Base-by-base conservation (phyloP, 2,329 filamentous ascomycete species). In the Ceratocystis huliohia region DNA sequence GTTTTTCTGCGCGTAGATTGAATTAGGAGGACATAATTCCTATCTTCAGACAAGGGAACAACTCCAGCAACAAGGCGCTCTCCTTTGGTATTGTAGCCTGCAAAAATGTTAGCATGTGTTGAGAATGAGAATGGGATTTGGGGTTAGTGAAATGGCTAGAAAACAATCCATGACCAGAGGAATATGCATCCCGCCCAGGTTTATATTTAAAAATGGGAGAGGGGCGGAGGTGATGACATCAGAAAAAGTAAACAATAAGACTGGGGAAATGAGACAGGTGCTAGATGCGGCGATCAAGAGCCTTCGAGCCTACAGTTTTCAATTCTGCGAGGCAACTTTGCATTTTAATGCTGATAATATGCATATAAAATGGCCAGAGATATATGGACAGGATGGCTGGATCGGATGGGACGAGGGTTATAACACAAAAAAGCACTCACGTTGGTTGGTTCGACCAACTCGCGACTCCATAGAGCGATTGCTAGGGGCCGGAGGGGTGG, bases 61-160 rank as follows among this genome's bases (percentile, higher is more conserved):
- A 97, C 87, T 71, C 94, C 94, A 69, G 94, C 93, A 72, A 99
- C 94, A 69, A 97, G 86, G 71, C 94, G 88, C 78, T 97, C 93
- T 78, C 93, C 93, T 75, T 91, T 88, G 68, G 88, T 79, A 73
- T 90, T 92, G 78, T 97, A 99, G 74, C 92, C 94, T 97, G 77
- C 66, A 72, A 72, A 67, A 71, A 44, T 30, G 53, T 65, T 61
- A 65, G 64, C 28, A 46, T 61, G 15, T 46, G 28, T 45, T 63
- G 22, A 20, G 2, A 45, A 28, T 63, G 22, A 20, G 5, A 45
- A 28, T 22, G 20, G 25, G 17, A 25, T 10, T 33, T 45, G 30
- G n/a, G 63, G 41, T 56, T 10, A 20, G 17, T n/a, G 48, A 45
- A 20, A 48, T 5, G 6, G 44, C 5, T n/a, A 20, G 25, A 28